phyloP scores from a whole-genome alignment of 1,284 basidiomycete species.

The Ganoderma multipileum region DNA sequence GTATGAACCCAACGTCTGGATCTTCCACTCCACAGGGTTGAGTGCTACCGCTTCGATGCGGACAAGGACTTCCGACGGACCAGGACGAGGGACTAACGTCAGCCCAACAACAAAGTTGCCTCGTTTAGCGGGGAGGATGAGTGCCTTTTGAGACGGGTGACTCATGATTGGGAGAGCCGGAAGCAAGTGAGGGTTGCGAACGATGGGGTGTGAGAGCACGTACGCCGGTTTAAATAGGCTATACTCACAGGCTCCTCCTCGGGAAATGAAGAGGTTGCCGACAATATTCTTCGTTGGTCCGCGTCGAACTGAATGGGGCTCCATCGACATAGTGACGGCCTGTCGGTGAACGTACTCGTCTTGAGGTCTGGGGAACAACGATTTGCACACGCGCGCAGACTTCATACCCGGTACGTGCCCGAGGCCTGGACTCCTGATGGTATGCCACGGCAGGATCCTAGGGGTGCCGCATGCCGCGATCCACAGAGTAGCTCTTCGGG shows the following conservation, averaged over 20 bases:
- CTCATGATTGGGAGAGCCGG: background rate
- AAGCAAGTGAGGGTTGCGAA: background rate
- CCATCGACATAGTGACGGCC: background rate
- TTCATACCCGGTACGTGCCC: background rate
- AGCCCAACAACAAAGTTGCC: slow-evolving; percentile 27
- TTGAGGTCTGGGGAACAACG: background rate
- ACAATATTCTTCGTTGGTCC: background rate
- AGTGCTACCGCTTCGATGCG: slow-evolving; percentile 47
- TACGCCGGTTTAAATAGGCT: background rate
- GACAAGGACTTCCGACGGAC: slow-evolving; percentile 47
- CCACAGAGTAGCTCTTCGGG: background rate
- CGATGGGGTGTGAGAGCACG: background rate
- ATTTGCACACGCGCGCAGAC: background rate
- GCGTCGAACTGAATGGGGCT: background rate
- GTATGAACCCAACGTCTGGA: slow-evolving; percentile 40
- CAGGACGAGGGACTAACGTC: slow-evolving; percentile 38
- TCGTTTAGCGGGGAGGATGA: slow-evolving; percentile 28
- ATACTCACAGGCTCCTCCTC: background rate
- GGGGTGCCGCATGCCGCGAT: background rate
- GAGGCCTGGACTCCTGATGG: background rate
- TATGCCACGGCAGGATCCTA: background rate
- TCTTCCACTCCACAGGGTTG: slow-evolving; percentile 48
- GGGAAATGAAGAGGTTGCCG: background rate
- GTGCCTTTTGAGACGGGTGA: slow-evolving; percentile 30
- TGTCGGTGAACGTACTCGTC: background rate